A percentile compares a stretch with the other conserved stretches of the same genome.
Evolutionary conservation across 805 yeast species (phyloP).

Genomic region (Blastobotrys chiropterorum): DNA sequence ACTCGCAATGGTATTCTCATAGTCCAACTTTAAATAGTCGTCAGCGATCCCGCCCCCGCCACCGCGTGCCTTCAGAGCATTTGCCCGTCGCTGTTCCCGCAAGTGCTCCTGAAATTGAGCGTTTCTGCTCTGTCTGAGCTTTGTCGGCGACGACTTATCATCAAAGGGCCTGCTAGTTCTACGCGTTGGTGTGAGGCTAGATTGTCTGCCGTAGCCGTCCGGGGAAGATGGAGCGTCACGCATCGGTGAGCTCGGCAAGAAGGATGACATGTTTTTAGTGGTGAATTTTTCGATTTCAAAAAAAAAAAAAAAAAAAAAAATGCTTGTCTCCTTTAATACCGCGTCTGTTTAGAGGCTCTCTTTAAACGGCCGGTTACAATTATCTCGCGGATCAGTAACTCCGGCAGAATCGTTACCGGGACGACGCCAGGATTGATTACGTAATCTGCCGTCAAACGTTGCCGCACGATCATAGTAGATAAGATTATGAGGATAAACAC

Average conservation of each 20-base stretch:
- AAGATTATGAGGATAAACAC: too few species aligned
- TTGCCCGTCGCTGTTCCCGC: conserved; percentile 3
- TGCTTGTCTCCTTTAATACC: too few species aligned
- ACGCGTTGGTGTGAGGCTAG: not conserved
- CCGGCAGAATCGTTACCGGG: too few species aligned
- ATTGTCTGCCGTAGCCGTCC: not conserved
- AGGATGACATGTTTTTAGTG: not conserved
- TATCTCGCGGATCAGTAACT: too few species aligned
- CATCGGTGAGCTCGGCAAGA: not conserved
- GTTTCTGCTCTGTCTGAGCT: not conserved
- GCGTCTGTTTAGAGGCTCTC: too few species aligned
- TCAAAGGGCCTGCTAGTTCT: not conserved
- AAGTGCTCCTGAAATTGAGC: conserved; percentile 5
- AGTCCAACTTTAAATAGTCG: conserved; percentile 4
- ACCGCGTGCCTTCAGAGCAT: conserved; percentile 13
- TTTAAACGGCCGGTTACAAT: too few species aligned
- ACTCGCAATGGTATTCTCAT: not conserved
- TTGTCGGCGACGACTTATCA: not conserved
- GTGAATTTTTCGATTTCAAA: too few species aligned
- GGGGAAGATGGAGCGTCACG: not conserved
- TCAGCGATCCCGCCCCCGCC: conserved; percentile 10
- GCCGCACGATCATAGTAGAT: too few species aligned
- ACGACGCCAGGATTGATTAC: too few species aligned
- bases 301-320: too few species aligned
- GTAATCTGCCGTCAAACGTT: too few species aligned